Conservation (phyloP, 257 asterid genomes). For the Solanum chilense region DNA sequence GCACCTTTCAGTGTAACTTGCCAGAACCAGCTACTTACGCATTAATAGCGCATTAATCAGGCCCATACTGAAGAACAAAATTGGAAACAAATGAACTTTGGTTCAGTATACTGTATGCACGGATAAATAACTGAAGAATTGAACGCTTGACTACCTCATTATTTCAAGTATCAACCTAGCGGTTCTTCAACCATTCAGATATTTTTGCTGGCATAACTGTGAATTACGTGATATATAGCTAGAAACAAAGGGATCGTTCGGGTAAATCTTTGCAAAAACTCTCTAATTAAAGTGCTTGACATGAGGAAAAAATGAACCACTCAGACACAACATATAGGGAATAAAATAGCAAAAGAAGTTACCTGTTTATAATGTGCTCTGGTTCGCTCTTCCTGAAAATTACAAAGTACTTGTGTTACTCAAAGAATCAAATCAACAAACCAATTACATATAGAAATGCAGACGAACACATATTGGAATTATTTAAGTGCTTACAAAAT, state of each 20-base stretch:
- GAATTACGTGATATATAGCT: background rate
- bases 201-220: background rate
- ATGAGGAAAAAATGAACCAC: background rate
- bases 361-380: constrained; percentile 71
- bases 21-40: background rate
- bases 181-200: background rate
- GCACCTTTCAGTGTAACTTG: background rate
- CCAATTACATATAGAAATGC: background rate
- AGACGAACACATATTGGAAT: background rate
- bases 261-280: background rate
- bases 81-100: background rate
- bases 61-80: background rate
- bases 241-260: background rate
- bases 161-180: background rate
- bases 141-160: background rate
- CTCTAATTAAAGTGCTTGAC: background rate
- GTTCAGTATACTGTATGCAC: background rate
- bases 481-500: background rate
- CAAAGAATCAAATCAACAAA: background rate
- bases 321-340: background rate
- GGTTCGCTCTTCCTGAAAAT: constrained; percentile 58
- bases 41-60: background rate
- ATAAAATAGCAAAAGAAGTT: background rate
- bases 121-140: background rate
- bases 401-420: constrained; percentile 12